phyloP scores from a whole-genome alignment of 2,329 filamentous ascomycete genomes.

The Talaromyces pinophilus region DNA sequence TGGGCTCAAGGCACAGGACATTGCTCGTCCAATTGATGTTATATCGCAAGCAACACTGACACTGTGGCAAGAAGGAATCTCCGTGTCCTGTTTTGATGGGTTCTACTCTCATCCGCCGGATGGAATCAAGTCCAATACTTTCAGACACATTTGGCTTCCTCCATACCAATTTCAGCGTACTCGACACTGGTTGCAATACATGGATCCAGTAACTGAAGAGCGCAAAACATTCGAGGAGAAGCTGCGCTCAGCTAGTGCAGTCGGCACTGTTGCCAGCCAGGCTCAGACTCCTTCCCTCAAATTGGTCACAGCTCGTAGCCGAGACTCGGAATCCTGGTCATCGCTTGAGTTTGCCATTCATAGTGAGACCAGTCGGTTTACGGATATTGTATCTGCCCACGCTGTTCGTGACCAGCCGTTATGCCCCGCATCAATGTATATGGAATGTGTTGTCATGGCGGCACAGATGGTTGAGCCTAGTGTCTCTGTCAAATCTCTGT shows the following conservation, averaged over 20 bases:
- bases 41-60: conserved; percentile 5
- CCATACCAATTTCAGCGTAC: conserved; percentile 20
- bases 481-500: conserved; percentile 14
- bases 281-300: background rate
- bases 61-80: conserved; percentile 19
- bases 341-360: conserved; percentile 20
- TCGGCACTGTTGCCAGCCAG: background rate
- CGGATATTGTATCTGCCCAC: conserved; percentile 19
- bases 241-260: background rate
- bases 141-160: conserved; percentile 20
- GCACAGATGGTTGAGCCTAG: conserved; percentile 20
- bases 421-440: conserved; percentile 22
- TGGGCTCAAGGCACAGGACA: conserved; percentile 4
- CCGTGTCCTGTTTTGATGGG: conserved; percentile 1
- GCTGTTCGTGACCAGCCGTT: conserved; percentile 18
- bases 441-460: conserved; percentile 22
- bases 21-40: background rate
- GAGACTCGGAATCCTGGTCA: conserved; percentile 20
- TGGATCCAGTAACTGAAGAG: conserved; percentile 17
- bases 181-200: conserved; percentile 19
- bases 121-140: background rate
- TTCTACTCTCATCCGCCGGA: conserved; percentile 11
- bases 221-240: background rate
- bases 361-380: conserved; percentile 17
- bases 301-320: conserved; percentile 14